Base-by-base conservation (phyloP, 164 flowering plant genomes). In the Cinnamomum micranthum region DNA sequence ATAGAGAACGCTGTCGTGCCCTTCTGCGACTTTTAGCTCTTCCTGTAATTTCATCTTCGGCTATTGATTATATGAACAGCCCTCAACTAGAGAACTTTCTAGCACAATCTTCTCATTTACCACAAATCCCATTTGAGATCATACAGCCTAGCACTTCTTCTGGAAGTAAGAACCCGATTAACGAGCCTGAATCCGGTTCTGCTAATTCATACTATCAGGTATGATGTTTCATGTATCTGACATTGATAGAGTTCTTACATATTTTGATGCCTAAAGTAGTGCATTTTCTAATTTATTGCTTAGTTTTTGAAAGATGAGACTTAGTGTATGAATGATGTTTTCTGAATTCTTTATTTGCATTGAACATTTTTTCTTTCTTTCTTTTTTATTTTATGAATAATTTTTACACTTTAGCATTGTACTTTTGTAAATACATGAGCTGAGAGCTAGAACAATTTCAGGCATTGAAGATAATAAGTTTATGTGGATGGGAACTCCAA, bases 401-500 rank as follows among this genome's bases (percentile, higher is more conserved):
- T 6, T 58, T 75, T 25, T 23, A 22, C 24, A 20, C 17, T 69
- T 19, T 25, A 23, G 27, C 27, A 23, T 31, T 75, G 66, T 17
- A 22, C 62, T 74, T 13, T 65, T 68, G 10, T 23, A 27, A n/a
- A 12, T 19, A 33, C 50, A 47, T 35, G 19, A 73, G 22, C 76
- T 73, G 50, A 72, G 27, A 74, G 24, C 60, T 79, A 7, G 68
- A 75, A 50, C 65, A 41, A 35, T 77, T 88, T 73, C 92, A 93
- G 99, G 98, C 96, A 58, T 89, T 80, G 80, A 94, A 86, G 78
- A 84, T 94, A 63, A 89, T 92, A 69, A 90, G 93, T 76, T 85
- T 96, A 73, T 92, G 92, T 87, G 98, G 99, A 50, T 96, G 99
- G 98, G 93, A 90, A 76, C 91, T 88, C 73, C 97, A 88, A 50